Evolutionary conservation across 2,329 filamentous ascomycete genomes (phyloP), one percentile per base, ranked within the genome.

Genomic region (Colletotrichum limetticola): DNA sequence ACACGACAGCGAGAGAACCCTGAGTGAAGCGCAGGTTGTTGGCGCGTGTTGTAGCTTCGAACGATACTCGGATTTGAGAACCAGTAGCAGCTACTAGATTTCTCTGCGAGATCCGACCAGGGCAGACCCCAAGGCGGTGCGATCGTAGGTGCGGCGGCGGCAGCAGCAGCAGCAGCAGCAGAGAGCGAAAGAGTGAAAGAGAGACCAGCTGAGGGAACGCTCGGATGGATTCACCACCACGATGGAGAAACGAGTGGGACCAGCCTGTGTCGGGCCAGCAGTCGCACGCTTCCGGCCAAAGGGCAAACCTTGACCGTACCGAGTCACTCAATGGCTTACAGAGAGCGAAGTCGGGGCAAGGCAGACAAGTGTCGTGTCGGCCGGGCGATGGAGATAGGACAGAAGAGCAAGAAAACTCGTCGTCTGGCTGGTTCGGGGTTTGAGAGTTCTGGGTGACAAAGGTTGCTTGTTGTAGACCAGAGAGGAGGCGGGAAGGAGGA

Each of bases 201-300:
- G 14, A 26, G 49, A 24, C 49, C 32, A 37, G 66, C 24, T 35
- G 60, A 69, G 66, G 70, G 66, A 65, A 59, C 70, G 70, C 70
- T 72, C 66, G 66, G 66, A 69, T 69, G 55, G 60, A 56, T 70
- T 64, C 66, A 73, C 67, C 61, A 71, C 60, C 22, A 28, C 37
- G 22, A 52, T 74, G 68, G 62, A 72, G 68, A 71, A 74, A 74
- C 63, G 71, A 74, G 71, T 72, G 71, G 71, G 68, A 74, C 71
- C 71, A 63, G 53, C 53, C 59, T 63, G 71, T 59, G 57, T 63
- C 28, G 57, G 63, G 63, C 71, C 22, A 49, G 60, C 53, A 57
- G 59, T 66, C 61, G 59, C 58, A 67, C 73, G 71, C 61, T 74
- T 74, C 62, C 71, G 58, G 63, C 70, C 61, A 65, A 26, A 68